These are phyloP conservation scores for Agapanthus africanus DNA, from an alignment of 106 monocot genomes.

Conservation along the genomic window DNA sequence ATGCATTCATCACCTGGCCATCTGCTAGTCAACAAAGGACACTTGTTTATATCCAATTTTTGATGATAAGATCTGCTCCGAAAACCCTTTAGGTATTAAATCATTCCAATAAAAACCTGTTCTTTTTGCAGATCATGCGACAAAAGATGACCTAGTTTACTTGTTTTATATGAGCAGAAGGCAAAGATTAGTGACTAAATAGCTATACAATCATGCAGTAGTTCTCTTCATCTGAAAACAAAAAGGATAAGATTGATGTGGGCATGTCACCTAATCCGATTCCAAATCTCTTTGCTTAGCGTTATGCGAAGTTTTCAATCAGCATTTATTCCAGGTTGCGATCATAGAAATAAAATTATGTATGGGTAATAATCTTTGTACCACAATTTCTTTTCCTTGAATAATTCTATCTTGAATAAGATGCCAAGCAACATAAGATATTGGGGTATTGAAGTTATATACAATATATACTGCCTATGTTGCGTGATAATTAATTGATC, in stretches of 20 bases:
- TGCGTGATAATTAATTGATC: too few relatives aligned
- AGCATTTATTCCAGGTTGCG: not conserved
- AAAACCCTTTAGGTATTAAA: too few relatives aligned
- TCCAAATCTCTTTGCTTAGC: constrained; percentile 11
- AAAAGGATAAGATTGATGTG: constrained; percentile 10
- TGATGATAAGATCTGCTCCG: too few relatives aligned
- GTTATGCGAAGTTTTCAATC: constrained; percentile 14
- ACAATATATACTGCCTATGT: constrained; percentile 1
- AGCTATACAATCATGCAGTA: not conserved
- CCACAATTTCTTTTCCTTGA: not conserved
- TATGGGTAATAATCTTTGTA: not conserved
- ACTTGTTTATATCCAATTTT: too few relatives aligned
- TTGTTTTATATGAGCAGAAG: too few relatives aligned
- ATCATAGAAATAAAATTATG: not conserved
- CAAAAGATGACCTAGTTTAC: too few relatives aligned
- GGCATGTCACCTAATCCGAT: constrained; percentile 14
- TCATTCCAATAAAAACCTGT: too few relatives aligned
- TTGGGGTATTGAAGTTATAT: not conserved
- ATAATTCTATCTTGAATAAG: not conserved
- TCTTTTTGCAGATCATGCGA: too few relatives aligned
- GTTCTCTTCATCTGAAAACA: not conserved
- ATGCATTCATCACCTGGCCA: too few relatives aligned
- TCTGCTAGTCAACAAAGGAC: too few relatives aligned
- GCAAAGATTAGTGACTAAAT: not conserved
- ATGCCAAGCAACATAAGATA: too few relatives aligned